Evolutionary conservation across 768 basidiomycete species (phyloP), one percentile per base, ranked within the genome.

Genomic region (Termitomyces sp.): DNA sequence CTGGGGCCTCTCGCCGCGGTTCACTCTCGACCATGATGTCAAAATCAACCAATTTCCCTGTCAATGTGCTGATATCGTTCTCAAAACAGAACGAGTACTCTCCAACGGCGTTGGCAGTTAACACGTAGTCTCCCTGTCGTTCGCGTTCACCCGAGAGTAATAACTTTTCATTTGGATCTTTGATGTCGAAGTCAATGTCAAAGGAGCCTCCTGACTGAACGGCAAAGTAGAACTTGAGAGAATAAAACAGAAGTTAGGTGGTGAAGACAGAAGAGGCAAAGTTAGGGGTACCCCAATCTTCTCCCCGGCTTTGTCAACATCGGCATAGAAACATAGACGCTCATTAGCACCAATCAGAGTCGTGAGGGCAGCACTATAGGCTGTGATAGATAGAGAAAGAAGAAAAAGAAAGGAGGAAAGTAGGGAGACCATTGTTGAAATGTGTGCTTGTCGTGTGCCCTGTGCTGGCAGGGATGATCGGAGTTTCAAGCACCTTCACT

Each of bases 21-120:
- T 98, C 96, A 60, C 90, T 94, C 80, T 99, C 97, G 48, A 94
- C 93, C 94, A 98, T 95, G 73, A 99, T 98, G 72, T 92, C 90
- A 69, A 94, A 90, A 74, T 94, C 92, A 66, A 99, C 82, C 48
- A 98, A 82, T 72, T 98, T 98, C 75, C 94, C 92, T 13, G 92
- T 90, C 63, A 97, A 80, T 4, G 92, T 92, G 26, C 89, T 91
- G 81, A 96, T 96, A 77, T 98, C 95, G 71, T 99, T 99, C 69
- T 94, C 91, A 70, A 98, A 97, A 76, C 96, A 98, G 78, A 99
- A 98, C 6, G 95, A 71, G 69, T 93, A 94, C 80, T 94, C 92
- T 64, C 92, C 92, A 70, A 87, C 80, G 20, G 82, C 82, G 74
- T 97, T 96, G 20, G 94, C 97, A 4, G 97, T 98, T 61, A 98